Base-by-base conservation (phyloP, 1,139 yeast genomes). In the Nadsonia starkeyi-henricii region DNA sequence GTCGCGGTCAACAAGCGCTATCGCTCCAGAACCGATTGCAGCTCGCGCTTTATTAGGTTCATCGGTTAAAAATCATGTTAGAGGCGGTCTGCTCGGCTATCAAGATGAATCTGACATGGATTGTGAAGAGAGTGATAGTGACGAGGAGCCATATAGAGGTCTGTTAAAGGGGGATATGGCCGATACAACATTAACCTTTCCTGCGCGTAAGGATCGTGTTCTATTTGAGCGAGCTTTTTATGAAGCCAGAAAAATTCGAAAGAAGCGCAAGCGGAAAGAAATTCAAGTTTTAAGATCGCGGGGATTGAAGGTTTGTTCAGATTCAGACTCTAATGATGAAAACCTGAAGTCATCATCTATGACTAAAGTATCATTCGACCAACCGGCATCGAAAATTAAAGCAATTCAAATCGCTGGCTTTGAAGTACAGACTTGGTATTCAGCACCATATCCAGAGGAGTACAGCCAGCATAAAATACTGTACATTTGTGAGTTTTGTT, bases 401-500 rank as follows among this genome's bases (percentile, higher is more conserved):
- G 71, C 69, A 46, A 81, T 89, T 23, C 83, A 79, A 55, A 79
- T 89, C 54, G 76, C 88, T 39, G 75, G 75, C 48, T 77, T 65
- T 60, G 89, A 81, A 61, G 85, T 89, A 26, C 82, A 81, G 53
- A 85, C 96, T 0, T 86, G 97, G 96, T 88, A 85, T 62, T 77
- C 85, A 2, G 82, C 96, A 0, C 97, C 97, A 1, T 91, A 85
- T 60, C 96, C 98, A 0, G 88, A 84, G 53, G 95, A 86, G 59
- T 85, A 79, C 58, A 77, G 86, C 37, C 74, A 73, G 44, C 75
- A 79, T 47, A 69, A 70, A 44, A 72, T 78, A 3, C 65, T 91
- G 45, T 81, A 80, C 60, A 74, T 91, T 18, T 91, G 98, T 64
- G 94, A 86, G 58, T 80, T 75, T 58, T 91, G 98, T 61, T 67